A percentile compares a stretch with the other conserved stretches of the same genome.
phyloP scores from a whole-genome alignment of 345 rosid species.

The Salix exigua region DNA sequence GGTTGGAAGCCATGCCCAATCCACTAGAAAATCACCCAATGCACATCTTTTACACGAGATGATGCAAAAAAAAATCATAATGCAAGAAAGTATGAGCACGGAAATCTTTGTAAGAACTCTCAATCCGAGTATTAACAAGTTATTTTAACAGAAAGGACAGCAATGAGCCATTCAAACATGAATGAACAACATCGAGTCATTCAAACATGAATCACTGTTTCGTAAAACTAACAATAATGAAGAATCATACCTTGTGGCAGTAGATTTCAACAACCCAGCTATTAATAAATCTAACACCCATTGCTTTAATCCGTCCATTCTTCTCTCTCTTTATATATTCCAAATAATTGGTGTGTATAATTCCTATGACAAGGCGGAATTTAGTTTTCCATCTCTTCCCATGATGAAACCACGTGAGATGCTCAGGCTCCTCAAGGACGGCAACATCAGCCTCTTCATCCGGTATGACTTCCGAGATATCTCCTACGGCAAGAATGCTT shows the following conservation, averaged over 20 bases:
- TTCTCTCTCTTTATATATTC: conserved; percentile 85
- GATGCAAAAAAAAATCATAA: no score
- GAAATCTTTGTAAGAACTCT: background rate
- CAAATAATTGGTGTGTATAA: conserved; percentile 88
- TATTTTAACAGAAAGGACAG: background rate
- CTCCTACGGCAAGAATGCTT: conserved; percentile 89
- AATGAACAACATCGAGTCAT: background rate
- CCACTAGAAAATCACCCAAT: no score
- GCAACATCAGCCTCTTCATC: conserved; percentile 85
- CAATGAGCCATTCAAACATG: background rate
- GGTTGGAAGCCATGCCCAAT: no score
- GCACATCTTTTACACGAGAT: no score
- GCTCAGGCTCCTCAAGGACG: conserved; percentile 98
- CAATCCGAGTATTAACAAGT: background rate
- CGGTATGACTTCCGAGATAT: conserved; percentile 63
- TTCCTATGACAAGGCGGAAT: conserved; percentile 69
- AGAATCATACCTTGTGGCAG: conserved; percentile 76
- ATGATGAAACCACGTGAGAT: conserved; percentile 98
- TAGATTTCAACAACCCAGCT: conserved; percentile 81
- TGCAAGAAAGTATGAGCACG: background rate
- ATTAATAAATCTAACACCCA: conserved; percentile 58
- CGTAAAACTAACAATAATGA: background rate
- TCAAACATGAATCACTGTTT: background rate
- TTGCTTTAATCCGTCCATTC: conserved; percentile 60
- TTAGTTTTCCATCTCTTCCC: conserved; percentile 89